Percentiles rank a stretch among this genome's conserved stretches.
Evolutionary conservation across 2,329 filamentous ascomycete genomes (phyloP).

Genomic region (Aureobasidium sp.): DNA sequence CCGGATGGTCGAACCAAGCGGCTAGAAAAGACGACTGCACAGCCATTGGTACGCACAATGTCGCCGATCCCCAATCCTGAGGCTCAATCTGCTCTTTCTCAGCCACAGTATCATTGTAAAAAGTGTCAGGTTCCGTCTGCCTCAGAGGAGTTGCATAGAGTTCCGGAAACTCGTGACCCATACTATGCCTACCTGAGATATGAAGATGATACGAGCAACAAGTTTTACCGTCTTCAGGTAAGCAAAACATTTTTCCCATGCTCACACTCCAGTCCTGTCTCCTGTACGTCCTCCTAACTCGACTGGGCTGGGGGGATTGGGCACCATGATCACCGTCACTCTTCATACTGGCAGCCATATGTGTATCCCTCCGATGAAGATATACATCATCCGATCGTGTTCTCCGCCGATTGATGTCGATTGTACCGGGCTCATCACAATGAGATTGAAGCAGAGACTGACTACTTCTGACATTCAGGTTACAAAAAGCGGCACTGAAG

Average conservation of each 20-base stretch:
- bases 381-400: not conserved
- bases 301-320: not conserved
- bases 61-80: not conserved
- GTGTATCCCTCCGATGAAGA: not conserved
- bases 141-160: not conserved
- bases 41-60: not conserved
- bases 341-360: slow-evolving; percentile 1
- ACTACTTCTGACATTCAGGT: not conserved
- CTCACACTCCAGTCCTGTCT: not conserved
- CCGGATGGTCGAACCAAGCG: not conserved
- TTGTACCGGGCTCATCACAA: not conserved
- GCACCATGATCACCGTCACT: not conserved
- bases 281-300: not conserved
- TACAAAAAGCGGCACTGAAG: slow-evolving; percentile 3
- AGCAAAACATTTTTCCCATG: not conserved
- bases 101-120: not conserved
- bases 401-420: slow-evolving; percentile 1
- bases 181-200: slow-evolving; percentile 1
- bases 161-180: not conserved
- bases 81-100: not conserved
- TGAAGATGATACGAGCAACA: slow-evolving; percentile 2
- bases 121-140: slow-evolving; percentile 2
- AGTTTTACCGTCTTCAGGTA: slow-evolving; percentile 3
- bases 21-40: not conserved
- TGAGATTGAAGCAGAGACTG: not conserved